phyloP scores from a whole-genome alignment of 176 grass and related monocot genomes.

The Raddia distichophylla region DNA sequence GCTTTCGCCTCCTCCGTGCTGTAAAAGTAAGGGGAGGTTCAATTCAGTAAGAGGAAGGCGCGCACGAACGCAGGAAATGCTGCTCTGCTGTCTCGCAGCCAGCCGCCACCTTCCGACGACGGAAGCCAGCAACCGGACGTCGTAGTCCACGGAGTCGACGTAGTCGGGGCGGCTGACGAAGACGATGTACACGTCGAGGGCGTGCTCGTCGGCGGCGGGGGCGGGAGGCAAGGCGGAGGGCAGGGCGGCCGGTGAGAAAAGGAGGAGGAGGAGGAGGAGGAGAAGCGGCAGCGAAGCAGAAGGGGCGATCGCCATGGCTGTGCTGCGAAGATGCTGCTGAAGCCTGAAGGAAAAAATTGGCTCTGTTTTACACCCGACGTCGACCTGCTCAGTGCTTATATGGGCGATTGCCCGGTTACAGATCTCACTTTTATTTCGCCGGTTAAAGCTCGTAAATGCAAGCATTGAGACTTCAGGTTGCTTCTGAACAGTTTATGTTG shows the following conservation, averaged over 20 bases:
- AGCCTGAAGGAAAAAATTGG: neutral
- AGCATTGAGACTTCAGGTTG: conserved; percentile 1
- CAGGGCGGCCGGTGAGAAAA: conserved; percentile 7
- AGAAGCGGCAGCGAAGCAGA: conserved; percentile 4
- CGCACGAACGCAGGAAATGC: neutral
- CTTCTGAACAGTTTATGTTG: neutral
- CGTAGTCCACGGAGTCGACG: conserved; percentile 43
- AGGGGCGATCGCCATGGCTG: conserved; percentile 26
- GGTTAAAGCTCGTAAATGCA: conserved; percentile 1
- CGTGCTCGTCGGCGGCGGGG: neutral
- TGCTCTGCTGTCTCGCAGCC: neutral
- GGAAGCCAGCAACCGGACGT: conserved; percentile 40
- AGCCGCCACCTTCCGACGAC: conserved; percentile 45
- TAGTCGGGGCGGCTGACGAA: conserved; percentile 50
- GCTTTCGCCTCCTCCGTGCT: conserved; percentile 44
- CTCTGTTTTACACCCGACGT: neutral
- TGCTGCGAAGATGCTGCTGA: neutral
- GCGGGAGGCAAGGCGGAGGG: conserved; percentile 19
- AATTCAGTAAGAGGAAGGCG: neutral
- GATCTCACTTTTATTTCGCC: neutral
- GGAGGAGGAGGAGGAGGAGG: neutral
- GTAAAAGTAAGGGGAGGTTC: neutral
- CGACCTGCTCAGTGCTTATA: neutral
- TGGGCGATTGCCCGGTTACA: conserved; percentile 1
- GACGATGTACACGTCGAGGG: conserved; percentile 38